Base-by-base conservation (phyloP, 768 basidiomycete genomes). In the Lentinula guzmanii region DNA sequence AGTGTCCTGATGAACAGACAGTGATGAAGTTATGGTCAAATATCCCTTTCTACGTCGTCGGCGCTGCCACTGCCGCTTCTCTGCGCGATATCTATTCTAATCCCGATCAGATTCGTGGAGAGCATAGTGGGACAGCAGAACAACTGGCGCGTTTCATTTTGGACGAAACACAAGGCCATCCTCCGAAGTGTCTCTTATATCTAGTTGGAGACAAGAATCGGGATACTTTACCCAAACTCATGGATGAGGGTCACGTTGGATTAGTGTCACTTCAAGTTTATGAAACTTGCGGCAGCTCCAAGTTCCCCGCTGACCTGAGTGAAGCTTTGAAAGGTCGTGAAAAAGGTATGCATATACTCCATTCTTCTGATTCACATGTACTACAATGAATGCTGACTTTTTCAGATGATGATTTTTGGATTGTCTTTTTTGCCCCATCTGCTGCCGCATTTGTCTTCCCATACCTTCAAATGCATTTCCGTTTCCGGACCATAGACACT, bases 131-230 rank as follows among this genome's bases (percentile, higher is more conserved):
- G 4, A 90, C 80, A 15, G 83, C 83, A n/a, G 86, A 86, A 66
- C 75, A 78, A 41, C 83, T 93, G 11, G 90, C 84, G 0, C 74
- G 70, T 15, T 89, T 84, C 67, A 90, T 94, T 63, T 66, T 88
- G 50, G 55, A 56, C 4, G 41, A 56, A 8, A 64, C 69, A 0
- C 75, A 79, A 53, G 21, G 70, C 8, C 56, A 65, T 9, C 50
- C 53, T 41, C 60, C 60, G 60, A 65, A 62, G 16, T 11, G 31
- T 2, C 68, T 95, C 52, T 70, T 95, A 5, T 93, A 92, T 69
- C 79, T 96, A 8, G 91, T 86, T 10, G 93, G 93, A 21, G 93
- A 95, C 79, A 95, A 94, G 84, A 50, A 79, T 70, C 3, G 87
- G 85, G 42, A 86, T 69, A 64, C 76, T 71, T 28, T 72, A 64